Conservation (phyloP, 1,139 yeast species). For the Suhomyces bolitotheri region DNA sequence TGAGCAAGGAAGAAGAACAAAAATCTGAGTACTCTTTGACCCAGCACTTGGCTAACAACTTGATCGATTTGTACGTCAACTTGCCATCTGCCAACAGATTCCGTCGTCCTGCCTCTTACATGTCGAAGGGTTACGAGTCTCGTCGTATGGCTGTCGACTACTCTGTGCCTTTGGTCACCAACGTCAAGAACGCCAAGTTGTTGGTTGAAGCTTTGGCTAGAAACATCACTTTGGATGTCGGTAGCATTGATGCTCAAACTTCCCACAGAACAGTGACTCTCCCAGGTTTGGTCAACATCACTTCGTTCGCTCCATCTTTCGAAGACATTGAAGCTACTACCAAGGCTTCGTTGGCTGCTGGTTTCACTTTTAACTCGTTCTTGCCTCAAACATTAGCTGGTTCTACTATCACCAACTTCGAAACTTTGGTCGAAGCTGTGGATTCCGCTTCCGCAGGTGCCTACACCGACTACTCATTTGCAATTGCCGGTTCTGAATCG, state of each 20-base stretch:
- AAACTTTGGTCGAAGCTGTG: slow-evolving; percentile 63
- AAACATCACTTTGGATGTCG: slow-evolving; percentile 63
- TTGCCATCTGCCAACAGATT: slow-evolving; percentile 95
- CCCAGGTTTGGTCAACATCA: slow-evolving; percentile 85
- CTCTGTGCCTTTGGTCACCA: slow-evolving; percentile 95
- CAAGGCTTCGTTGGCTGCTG: slow-evolving; percentile 74
- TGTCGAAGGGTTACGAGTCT: slow-evolving; percentile 95
- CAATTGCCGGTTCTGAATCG: slow-evolving; percentile 77
- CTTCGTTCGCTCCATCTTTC: slow-evolving; percentile 75
- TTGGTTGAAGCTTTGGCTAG: slow-evolving; percentile 90
- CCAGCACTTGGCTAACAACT: slow-evolving; percentile 93
- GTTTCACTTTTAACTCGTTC: slow-evolving; percentile 84
- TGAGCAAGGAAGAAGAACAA: slow-evolving; percentile 72
- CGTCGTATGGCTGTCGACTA: slow-evolving; percentile 99
- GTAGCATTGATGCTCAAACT: slow-evolving; percentile 85
- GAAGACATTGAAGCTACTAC: slow-evolving; percentile 66
- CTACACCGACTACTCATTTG: slow-evolving; percentile 78
- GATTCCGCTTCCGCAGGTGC: slow-evolving; percentile 59
- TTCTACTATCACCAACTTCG: slow-evolving; percentile 61
- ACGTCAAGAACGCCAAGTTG: slow-evolving; percentile 95
- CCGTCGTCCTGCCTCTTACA: slow-evolving; percentile 98
- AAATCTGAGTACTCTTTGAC: slow-evolving; percentile 93
- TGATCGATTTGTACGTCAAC: slow-evolving; percentile 94
- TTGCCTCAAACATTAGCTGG: slow-evolving; percentile 73
- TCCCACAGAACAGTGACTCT: slow-evolving; percentile 79